These are phyloP conservation scores for Sporothrix schenckii DNA, from an alignment of 2,329 filamentous ascomycete species.

Conservation along the genomic window DNA sequence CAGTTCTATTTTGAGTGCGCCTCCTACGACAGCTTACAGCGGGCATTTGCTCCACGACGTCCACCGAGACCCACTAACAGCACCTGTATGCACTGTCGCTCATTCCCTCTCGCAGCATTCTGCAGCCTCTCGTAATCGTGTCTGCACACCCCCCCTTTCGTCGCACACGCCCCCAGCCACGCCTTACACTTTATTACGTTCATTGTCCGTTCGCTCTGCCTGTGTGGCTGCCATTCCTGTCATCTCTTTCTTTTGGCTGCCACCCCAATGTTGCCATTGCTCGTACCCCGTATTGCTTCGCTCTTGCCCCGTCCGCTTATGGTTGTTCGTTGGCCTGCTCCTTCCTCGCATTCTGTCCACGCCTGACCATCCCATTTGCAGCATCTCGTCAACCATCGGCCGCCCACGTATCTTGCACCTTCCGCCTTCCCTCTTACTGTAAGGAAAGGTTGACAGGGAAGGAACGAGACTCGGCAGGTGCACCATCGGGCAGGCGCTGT, in stretches of 20 bases:
- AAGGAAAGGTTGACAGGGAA: background rate
- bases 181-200: background rate
- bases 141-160: slow-evolving; percentile 8
- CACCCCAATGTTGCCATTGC: slow-evolving; percentile 14
- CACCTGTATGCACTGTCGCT: background rate
- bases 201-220: background rate
- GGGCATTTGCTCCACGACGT: no score
- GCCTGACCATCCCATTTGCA: no score
- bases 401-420: background rate
- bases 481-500: slow-evolving; percentile 6
- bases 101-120: slow-evolving; percentile 5
- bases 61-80: background rate
- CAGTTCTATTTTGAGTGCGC: background rate
- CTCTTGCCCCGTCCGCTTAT: background rate
- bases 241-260: background rate
- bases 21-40: background rate
- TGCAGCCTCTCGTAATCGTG: background rate
- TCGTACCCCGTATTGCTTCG: background rate
- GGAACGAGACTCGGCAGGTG: background rate
- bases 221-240: background rate
- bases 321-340: background rate
- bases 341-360: no score
- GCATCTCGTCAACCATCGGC: no score
- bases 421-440: background rate
- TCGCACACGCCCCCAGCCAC: slow-evolving; percentile 23